Conservation (phyloP, 306 rosid genomes). For the Morella rubra region DNA sequence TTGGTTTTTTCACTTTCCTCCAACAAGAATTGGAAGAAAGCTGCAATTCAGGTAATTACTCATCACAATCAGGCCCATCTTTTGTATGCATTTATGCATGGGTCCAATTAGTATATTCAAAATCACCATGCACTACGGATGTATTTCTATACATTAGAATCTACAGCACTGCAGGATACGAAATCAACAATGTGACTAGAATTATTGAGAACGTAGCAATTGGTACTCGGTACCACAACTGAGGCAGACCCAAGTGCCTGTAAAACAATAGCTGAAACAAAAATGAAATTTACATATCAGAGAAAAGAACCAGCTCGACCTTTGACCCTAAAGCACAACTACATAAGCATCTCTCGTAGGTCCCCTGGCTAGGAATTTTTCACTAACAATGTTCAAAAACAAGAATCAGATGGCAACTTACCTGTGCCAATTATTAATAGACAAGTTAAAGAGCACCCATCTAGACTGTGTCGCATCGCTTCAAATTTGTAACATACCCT, state of each 20-base stretch:
- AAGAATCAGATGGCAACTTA: not conserved
- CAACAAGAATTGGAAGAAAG: not conserved
- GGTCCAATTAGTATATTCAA: constrained; percentile 5
- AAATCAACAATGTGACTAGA: constrained; percentile 88
- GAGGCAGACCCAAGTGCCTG: constrained; percentile 46
- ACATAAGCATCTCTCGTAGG: not conserved
- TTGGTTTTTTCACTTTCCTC: too few relatives aligned
- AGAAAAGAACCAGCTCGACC: not conserved
- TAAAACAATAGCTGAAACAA: constrained; percentile 49
- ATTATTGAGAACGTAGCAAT: constrained; percentile 74
- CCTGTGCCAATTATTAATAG: constrained; percentile 15
- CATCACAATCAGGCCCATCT: not conserved
- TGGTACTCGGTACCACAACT: constrained; percentile 59
- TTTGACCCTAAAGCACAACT: not conserved
- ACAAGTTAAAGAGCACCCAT: constrained; percentile 1
- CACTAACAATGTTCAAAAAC: not conserved
- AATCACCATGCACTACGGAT: not conserved
- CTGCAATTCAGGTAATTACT: not conserved
- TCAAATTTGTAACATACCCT: not conserved
- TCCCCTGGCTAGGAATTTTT: not conserved
- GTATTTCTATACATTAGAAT: constrained; percentile 1
- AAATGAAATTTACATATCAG: not conserved
- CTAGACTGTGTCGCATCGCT: constrained; percentile 29
- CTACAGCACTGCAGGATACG: constrained; percentile 54
- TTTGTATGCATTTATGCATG: not conserved